Evolutionary conservation across 2,329 filamentous ascomycete species (phyloP), one percentile per base, ranked within the genome.

Genomic region (Karstenula rhodostoma): DNA sequence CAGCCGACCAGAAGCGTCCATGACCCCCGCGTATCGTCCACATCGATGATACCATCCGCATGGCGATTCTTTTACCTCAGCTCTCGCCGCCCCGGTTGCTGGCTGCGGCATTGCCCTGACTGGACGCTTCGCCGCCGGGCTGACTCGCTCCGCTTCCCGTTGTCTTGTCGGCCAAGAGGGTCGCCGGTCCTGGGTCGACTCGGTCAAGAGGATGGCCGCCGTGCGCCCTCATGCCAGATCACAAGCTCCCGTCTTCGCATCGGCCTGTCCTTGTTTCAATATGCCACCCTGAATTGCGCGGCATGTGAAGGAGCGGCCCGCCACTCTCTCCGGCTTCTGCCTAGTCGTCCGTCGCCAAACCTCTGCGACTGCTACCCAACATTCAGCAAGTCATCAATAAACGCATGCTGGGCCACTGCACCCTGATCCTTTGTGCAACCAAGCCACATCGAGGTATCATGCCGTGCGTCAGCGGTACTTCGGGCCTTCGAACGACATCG

Each of bases 1-100:
- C 54, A 60, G 60, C 63, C 58, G 59, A 63, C 74, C 73, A 67
- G 61, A 76, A 74, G 51, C 49, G 71, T 73, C 64, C 23, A 62
- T 61, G 46, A 70, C 62, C 70, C 71, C 74, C 68, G 73, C 66
- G 64, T 67, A 62, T 65, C 67, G 67, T 67, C 67, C 66, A 67
- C 65, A 68, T 68, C 65, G 61, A 66, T 63, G 42, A 67, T 67
- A 61, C 58, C 57, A 52, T 70, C 65, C 66, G 64, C 68, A 64
- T 66, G 58, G 70, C 64, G 63, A 63, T 64, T 74, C 61, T 56
- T 65, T 63, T 64, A 64, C 59, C 66, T 64, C 62, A 56, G 65
- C 62, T 67, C 61, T 54, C 29, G 52, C 47, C 57, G 67, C 62
- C 69, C 68, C 58, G 73, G 71, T 68, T 70, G 59, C 67, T 74